Evolutionary conservation across 2,329 filamentous ascomycete genomes (phyloP), one percentile per base, ranked within the genome.

Genomic region (Verticillium tricorpus): DNA sequence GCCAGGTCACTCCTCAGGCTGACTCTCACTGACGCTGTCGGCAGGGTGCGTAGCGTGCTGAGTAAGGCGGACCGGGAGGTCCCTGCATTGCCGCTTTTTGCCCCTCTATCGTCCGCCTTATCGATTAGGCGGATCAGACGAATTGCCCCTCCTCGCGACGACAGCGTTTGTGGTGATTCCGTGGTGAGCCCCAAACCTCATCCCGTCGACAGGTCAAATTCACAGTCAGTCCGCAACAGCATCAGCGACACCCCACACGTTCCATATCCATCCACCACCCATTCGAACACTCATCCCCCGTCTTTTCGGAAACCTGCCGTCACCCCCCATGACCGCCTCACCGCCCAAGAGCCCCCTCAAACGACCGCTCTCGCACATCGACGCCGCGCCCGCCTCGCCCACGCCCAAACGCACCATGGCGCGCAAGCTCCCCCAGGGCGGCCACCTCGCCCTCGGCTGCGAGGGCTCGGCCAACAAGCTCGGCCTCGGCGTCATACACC

Each of bases 391-490:
- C 14, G 31, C 52, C 54, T 45, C 34, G 12, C 31, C 32, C 8
- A 28, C 62, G 59, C 52, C 60, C 59, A 37, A 66, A 65, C 61
- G 60, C 52, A 62, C 63, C 5, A 59, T 63, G 3, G 32, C 60
- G 28, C 70, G 68, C 57, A 71, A 72, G 67, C 61, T 67, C 54
- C 60, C 61, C 32, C 61, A 71, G 67, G 68, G 78, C 62, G 82
- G 82, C 52, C 61, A 59, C 71, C 80, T 86, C 65, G 82, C 84
- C 68, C 77, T 87, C 65, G 85, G 85, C 66, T 85, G 82, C 73
- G 95, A 99, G 81, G 94, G 95, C 75, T 97, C 92, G 62, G 95
- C 95, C 77, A 99, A 99, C 83, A 99, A 99, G 78, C 87, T 99
- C 59, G 95, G 94, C 68, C 89, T 98, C 62, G 95, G 95, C 71